These are phyloP conservation scores for Phyllostachys edulis DNA, from an alignment of 176 grass and related monocot genomes.

Conservation along the genomic window DNA sequence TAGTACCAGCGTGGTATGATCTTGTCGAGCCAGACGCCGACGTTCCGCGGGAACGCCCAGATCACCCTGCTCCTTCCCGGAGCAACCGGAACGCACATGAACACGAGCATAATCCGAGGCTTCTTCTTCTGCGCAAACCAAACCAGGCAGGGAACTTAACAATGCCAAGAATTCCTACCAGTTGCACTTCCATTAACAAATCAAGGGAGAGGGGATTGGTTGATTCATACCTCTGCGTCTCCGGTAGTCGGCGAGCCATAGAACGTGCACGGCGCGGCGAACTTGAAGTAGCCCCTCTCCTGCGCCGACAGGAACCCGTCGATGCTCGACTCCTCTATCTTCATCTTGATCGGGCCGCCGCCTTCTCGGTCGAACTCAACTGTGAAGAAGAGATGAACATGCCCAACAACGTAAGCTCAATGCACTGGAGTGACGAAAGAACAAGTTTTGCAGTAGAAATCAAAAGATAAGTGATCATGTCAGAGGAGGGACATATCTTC, in stretches of 20 bases:
- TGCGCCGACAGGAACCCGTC: slow-evolving; percentile 48
- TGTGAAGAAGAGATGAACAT: slow-evolving; percentile 52
- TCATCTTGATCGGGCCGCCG: slow-evolving; percentile 60
- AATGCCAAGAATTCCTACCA: not conserved
- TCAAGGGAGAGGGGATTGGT: not conserved
- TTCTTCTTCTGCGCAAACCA: slow-evolving; percentile 31
- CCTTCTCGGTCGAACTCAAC: slow-evolving; percentile 68
- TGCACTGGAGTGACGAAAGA: not conserved
- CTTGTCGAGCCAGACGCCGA: slow-evolving; percentile 55
- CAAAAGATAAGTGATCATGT: not conserved
- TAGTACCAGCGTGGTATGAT: slow-evolving; percentile 60
- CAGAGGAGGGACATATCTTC: slow-evolving; percentile 62
- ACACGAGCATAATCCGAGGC: slow-evolving; percentile 41
- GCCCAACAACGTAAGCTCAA: not conserved
- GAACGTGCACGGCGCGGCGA: slow-evolving; percentile 54
- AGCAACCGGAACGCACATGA: slow-evolving; percentile 78
- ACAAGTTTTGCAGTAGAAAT: not conserved
- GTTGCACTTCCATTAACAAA: not conserved
- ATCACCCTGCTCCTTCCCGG: slow-evolving; percentile 73
- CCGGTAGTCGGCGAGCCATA: not conserved
- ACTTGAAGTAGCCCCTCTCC: slow-evolving; percentile 44
- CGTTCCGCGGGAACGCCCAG: slow-evolving; percentile 59
- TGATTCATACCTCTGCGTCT: not conserved
- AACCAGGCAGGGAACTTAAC: no score
- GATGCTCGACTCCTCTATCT: slow-evolving; percentile 44